Evolutionary conservation across 2,329 filamentous ascomycete species (phyloP), one percentile per base, ranked within the genome.

Genomic region (Fusarium sp.): DNA sequence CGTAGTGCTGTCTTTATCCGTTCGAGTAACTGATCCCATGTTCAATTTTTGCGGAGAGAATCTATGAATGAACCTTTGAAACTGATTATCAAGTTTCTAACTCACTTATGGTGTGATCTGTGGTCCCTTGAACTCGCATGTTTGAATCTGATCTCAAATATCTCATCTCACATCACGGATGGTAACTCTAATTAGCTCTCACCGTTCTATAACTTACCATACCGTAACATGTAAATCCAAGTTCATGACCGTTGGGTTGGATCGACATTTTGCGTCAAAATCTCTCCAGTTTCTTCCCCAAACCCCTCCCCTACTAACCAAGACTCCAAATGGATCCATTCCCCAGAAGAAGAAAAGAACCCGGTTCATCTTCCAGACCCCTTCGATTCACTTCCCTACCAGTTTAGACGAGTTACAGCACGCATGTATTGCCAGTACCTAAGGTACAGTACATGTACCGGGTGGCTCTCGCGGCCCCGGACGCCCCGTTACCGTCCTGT

Each of bases 81-180:
- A 47, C 54, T 38, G 42, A 35, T 20, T 39, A 28, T 36, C 15
- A 26, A 36, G 36, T 48, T 20, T 35, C 24, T 50, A 26, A n/a
- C 38, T 51, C 41, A 38, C n/a, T 44, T 57, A 8, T 70, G 59
- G 59, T 35, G 47, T 61, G 69, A 50, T 63, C 24, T 55, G 47
- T 55, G 56, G 66, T 50, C 32, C 32, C 38, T 36, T 45, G n/a
- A 47, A 28, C 35, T 73, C 45, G 28, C 51, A 42, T 70, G 44
- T 39, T 70, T 70, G 55, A 57, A 75, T 77, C 70, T 69, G 75
- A 77, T 77, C 67, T 75, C 20, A 62, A 28, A 72, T 54, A 73
- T 77, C 75, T 76, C 61, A 73, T 75, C 66, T 71, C 41, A 48
- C 68, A 44, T 35, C 12, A 41, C 36, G 44, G 20, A 42, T 55